Evolutionary conservation across 2,329 filamentous ascomycete genomes (phyloP), one percentile per base, ranked within the genome.

Genomic region (Talaromyces sp.): DNA sequence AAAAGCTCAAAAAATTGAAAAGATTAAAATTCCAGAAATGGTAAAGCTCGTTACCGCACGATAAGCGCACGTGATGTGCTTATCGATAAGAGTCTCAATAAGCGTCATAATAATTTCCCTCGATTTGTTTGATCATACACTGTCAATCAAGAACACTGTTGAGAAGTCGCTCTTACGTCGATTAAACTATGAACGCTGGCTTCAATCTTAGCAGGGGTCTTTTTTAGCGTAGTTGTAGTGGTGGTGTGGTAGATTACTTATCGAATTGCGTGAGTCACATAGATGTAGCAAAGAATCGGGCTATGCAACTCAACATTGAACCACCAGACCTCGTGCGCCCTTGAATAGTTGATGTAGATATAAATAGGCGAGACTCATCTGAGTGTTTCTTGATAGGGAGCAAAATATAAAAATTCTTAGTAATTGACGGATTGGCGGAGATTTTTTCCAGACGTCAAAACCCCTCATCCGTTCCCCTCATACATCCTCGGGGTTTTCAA

Each of bases 391-490:
- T 6, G 16, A 8, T 6, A 31, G 33, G 9, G 1, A 35, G 3
- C 3, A 54, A 16, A 9, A 35, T 10, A 37, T 22, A 10, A 54
- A 19, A 9, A 14, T 31, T 22, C 48, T 56, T 37, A 37, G n/a
- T 27, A 59, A 31, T 41, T 31, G 19, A n/a, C 14, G 22, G 37
- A 37, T 45, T 31, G 56, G 11, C 37, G 56, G 56, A 59, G 16
- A 10, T 59, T 19, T 43, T 31, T 31, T 33, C 56, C 14, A 31
- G 37, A 43, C 10, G 37, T 37, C 6, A 19, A 22, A 59, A 43
- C 56, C 56, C 56, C 56, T 59, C 56, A 59, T 41, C 37, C 22
- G 27, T 59, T 59, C 56, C 56, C 56, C 56, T 59, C 56, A 31
- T 31, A 43, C 56, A 45, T 59, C 39, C 45, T 43, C 35, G n/a